Base-by-base conservation (phyloP, 495 filamentous ascomycete genomes). In the Penicillium parvum region DNA sequence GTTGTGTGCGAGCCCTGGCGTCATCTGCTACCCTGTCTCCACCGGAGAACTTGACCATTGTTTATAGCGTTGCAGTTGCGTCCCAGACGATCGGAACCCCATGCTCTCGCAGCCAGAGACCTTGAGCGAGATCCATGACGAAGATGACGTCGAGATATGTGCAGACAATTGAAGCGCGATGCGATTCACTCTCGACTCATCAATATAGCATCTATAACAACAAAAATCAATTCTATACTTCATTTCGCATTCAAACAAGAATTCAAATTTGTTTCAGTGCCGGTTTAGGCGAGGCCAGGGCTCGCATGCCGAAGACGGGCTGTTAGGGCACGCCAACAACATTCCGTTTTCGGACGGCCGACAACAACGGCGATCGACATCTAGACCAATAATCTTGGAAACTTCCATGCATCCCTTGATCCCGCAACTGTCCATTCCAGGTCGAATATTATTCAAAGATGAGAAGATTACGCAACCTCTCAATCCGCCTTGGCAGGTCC, bases 31-130 rank as follows among this genome's bases (percentile, higher is more conserved):
- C 54, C 35, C 25, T 52, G 37, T 33, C 47, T 53, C 54, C 51
- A 53, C 51, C 5, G 0, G 15, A 22, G 12, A 44, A 55, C 50
- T 51, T 44, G 35, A 40, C 40, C 30, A 61, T 58, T 61, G 54
- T 61, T 32, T 49, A 27, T 21, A 58, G 30, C 43, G 57, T 61
- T 61, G 48, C 57, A 58, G 54, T 61, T 58, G 54, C 57, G 52
- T 55, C 30, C 50, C 47, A 38, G 20, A 19, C n/a, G 9, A 29
- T 42, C 19, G 19, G 40, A 3, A 10, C 15, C 9, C 32, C 32
- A 37, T 12, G 32, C 11, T 22, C 4, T 37, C 11, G 12, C 5
- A 5, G 14, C 17, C 23, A 11, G 23, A 11, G 6, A 11, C 6
- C 23, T 27, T 27, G n/a, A n/a, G n/a, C n/a, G n/a, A n/a, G n/a